Evolutionary conservation across 352 stramenopile genomes (phyloP), one percentile per base, ranked within the genome.

Genomic region (Phytophthora chlamydospora): DNA sequence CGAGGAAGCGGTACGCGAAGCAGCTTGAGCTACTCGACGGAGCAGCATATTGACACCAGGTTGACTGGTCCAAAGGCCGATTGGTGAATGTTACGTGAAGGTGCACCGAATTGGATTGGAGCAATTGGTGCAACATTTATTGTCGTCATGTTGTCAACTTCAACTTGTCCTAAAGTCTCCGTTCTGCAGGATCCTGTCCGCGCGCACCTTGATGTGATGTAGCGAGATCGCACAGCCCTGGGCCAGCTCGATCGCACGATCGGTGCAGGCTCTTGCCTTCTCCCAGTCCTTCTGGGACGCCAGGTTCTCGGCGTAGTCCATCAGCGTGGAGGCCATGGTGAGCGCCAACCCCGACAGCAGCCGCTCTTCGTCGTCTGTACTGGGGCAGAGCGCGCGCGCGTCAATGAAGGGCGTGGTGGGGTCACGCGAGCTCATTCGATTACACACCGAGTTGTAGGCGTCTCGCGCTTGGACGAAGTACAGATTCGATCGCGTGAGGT

Each of bases 1-100:
- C n/a, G 51, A 58, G 33, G 53, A 59, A 17, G 35, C 46, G 43
- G 40, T 48, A 40, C 43, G 53, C 7, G 39, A 45, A 54, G 45
- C 45, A 17, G 40, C 54, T 42, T 46, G 47, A 50, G 58, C 21
- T 24, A 24, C 21, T 24, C 21, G 21, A 24, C 51, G 52, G 31
- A 58, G 44, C 39, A 53, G 21, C 21, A 24, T 24, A 24, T 3
- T 24, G n/a, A n/a, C n/a, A n/a, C n/a, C n/a, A n/a, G n/a, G n/a
- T n/a, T n/a, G 21, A 24, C 21, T 24, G 21, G 21, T 24, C 21
- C 21, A 24, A 24, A 24, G 21, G 21, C 21, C 21, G 21, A 24
- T 24, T 56, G 34, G 24, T 50, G 31, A 32, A 50, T 19, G 16
- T 6, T 16, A 44, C 21, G 21, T 24, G 21, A 24, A 24, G 21